Evolutionary conservation across 768 basidiomycete species (phyloP), one percentile per base, ranked within the genome.

Genomic region (Panellus pusillus): DNA sequence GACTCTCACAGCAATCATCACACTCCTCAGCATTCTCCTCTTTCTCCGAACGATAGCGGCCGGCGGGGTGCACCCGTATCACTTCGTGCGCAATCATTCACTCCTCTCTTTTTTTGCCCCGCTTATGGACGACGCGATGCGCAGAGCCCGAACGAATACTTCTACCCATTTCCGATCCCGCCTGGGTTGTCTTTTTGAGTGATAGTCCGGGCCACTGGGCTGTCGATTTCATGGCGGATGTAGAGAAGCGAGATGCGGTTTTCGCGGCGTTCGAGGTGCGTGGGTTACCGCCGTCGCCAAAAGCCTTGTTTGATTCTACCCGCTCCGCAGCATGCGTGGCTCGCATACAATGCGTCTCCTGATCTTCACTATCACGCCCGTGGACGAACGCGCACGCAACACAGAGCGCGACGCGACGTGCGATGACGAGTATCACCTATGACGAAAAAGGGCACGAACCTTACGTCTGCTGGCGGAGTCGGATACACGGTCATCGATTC

Each of bases 331-430:
- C 81, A 92, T 68, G 89, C 91, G 19, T 95, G 92, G 91, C 68
- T 64, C 52, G 87, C 90, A 24, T 93, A 95, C 65, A 89, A 89
- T 91, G 57, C 50, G 73, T 68, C 53, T 7, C 6, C 12, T 38
- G 19, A 28, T 58, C 53, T 24, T 28, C 9, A 7, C 35, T n/a
- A n/a, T 17, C 6, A 46, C 47, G 44, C 52, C 18, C 50, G 57
- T 50, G 47, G 37, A 36, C 32, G 52, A 65, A 6, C 20, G n/a
- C n/a, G n/a, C n/a, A n/a, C n/a, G n/a, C n/a, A n/a, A n/a, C n/a
- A 39, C 72, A 93, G 93, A 93, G 71, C 75, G 83, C 43, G 85
- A 96, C 67, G 94, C 94, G 1, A 93, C 92, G 83, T 95, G 94
- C 2, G 78, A 79, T 52, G 93, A 97, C 72, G 91, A 96, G 67